Evolutionary conservation across 2,329 filamentous ascomycete genomes (phyloP).

Genomic region (Trichoderma gracile): DNA sequence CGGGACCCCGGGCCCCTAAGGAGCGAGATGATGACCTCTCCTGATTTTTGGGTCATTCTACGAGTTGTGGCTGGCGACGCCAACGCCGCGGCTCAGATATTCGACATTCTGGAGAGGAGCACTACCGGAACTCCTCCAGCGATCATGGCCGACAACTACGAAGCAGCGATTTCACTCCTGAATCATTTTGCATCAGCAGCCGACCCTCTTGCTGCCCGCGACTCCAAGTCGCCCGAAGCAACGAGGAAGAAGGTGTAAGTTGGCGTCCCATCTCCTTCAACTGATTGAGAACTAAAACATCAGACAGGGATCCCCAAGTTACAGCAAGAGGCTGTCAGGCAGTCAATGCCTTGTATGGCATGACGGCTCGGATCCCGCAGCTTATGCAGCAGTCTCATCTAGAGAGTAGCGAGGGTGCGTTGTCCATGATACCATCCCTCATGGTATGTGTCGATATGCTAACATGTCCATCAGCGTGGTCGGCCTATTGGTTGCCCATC

Average conservation of each 20-base stretch:
- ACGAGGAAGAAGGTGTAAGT: conserved; percentile 10
- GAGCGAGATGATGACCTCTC: conserved; percentile 92
- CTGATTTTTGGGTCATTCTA: conserved; percentile 94
- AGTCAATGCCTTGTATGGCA: conserved; percentile 75
- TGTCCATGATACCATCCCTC: background rate
- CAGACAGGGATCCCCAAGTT: conserved; percentile 55
- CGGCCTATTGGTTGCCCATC: conserved; percentile 95
- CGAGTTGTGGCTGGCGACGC: conserved; percentile 69
- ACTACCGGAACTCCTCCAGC: conserved; percentile 73
- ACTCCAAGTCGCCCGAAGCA: conserved; percentile 6
- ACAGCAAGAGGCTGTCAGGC: conserved; percentile 79
- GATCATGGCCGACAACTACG: conserved; percentile 94
- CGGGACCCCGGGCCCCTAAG: conserved; percentile 74
- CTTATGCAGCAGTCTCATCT: conserved; percentile 93
- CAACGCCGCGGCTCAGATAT: conserved; percentile 75
- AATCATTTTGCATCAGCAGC: conserved; percentile 88
- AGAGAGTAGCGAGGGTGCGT: conserved; percentile 75
- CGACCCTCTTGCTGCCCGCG: conserved; percentile 36
- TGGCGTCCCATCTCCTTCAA: background rate
- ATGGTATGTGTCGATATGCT: conserved; percentile 14
- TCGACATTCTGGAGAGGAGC: conserved; percentile 80
- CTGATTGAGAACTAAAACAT: conserved; percentile 36
- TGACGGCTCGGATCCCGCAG: conserved; percentile 78
- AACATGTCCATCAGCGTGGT: conserved; percentile 69
- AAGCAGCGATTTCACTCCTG: conserved; percentile 77